Conservation (phyloP, 495 filamentous ascomycete species). For the Podospora anserina region DNA sequence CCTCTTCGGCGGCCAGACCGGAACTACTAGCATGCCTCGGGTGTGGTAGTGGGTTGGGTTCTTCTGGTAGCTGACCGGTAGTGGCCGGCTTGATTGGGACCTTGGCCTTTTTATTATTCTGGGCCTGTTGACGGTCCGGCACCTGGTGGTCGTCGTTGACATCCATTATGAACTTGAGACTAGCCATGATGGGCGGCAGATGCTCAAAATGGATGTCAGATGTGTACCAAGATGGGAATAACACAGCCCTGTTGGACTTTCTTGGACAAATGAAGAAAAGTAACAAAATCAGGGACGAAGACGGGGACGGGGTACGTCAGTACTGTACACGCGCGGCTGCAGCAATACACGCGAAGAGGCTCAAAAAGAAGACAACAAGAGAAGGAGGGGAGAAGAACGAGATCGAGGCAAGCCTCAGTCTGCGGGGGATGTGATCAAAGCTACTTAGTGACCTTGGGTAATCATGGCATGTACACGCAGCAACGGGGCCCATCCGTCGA, state of each 20-base stretch:
- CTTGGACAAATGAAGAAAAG: slow-evolving; percentile 27
- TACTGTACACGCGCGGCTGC: slow-evolving; percentile 40
- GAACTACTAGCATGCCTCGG: slow-evolving; percentile 31
- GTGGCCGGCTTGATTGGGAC: slow-evolving; percentile 37
- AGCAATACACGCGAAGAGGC: slow-evolving; percentile 26
- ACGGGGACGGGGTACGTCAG: slow-evolving; percentile 21
- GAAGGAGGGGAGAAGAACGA: slow-evolving; percentile 13
- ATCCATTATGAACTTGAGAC: slow-evolving; percentile 50
- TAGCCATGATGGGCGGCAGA: slow-evolving; percentile 44
- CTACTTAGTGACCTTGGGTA: not conserved
- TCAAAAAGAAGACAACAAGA: slow-evolving; percentile 13
- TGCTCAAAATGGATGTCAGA: slow-evolving; percentile 44
- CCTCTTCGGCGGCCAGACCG: slow-evolving; percentile 23
- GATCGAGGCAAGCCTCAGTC: slow-evolving; percentile 21
- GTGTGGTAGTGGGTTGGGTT: slow-evolving; percentile 23
- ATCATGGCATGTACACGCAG: slow-evolving; percentile 5
- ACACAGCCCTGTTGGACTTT: slow-evolving; percentile 36
- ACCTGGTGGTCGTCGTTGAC: slow-evolving; percentile 37
- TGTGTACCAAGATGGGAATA: slow-evolving; percentile 36
- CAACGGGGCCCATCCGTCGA: slow-evolving; percentile 16
- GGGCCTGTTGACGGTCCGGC: slow-evolving; percentile 26
- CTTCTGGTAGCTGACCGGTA: slow-evolving; percentile 23
- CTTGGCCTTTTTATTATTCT: slow-evolving; percentile 40
- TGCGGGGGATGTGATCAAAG: slow-evolving; percentile 29
- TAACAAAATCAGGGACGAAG: slow-evolving; percentile 22